These are phyloP conservation scores for Monosporascus cannonballus DNA, from an alignment of 2,329 filamentous ascomycete species.

Conservation along the genomic window DNA sequence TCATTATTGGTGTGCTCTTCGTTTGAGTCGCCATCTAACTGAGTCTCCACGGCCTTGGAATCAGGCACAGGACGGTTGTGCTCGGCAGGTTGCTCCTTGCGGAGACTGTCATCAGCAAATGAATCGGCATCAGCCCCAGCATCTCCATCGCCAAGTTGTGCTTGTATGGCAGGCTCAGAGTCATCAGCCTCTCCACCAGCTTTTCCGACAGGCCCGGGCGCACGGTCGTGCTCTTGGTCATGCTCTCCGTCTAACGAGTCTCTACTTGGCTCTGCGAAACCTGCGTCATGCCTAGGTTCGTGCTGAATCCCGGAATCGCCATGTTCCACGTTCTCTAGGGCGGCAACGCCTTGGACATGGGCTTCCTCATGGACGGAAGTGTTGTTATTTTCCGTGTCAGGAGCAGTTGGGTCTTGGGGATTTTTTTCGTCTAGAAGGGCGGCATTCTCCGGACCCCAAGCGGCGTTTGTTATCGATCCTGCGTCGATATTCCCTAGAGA, in stretches of 20 bases:
- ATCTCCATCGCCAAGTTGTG: slow-evolving; percentile 3
- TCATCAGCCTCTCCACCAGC: slow-evolving; percentile 1
- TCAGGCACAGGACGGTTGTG: slow-evolving; percentile 1
- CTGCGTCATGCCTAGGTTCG: not conserved
- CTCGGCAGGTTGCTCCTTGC: slow-evolving; percentile 1
- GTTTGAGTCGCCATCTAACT: slow-evolving; percentile 14
- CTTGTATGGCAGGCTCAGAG: slow-evolving; percentile 1
- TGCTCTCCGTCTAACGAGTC: not conserved
- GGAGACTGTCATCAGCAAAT: slow-evolving; percentile 1
- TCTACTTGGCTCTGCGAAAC: not conserved
- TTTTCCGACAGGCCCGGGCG: not conserved
- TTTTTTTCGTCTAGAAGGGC: not conserved
- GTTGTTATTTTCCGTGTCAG: not conserved
- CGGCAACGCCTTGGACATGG: not conserved
- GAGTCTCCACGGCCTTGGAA: slow-evolving; percentile 9
- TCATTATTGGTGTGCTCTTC: slow-evolving; percentile 15
- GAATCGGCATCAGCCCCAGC: slow-evolving; percentile 4
- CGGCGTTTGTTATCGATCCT: slow-evolving; percentile 1
- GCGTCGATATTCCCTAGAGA: slow-evolving; percentile 3
- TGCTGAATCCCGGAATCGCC: slow-evolving; percentile 1
- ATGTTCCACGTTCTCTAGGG: not conserved
- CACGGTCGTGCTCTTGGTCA: not conserved
- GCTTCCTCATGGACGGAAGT: not conserved
- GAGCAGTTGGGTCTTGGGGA: not conserved
- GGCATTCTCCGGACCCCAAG: slow-evolving; percentile 2